Percentiles rank a stretch among this genome's conserved stretches.
Conservation (phyloP, 2,329 filamentous ascomycete species). For the Sphaerostilbella broomeana region DNA sequence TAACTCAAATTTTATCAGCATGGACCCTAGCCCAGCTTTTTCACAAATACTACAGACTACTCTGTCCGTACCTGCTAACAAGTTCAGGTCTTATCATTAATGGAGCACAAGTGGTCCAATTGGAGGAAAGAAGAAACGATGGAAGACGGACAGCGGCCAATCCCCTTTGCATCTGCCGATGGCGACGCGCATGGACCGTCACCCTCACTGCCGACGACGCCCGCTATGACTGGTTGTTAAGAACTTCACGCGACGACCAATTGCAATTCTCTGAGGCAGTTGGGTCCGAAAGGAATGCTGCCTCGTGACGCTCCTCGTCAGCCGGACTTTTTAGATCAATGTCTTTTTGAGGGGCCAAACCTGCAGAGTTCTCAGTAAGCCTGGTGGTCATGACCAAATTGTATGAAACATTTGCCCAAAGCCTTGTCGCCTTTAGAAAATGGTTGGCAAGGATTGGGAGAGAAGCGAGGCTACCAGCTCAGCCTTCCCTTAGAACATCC, state of each 20-base stretch:
- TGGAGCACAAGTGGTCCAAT: constrained; percentile 9
- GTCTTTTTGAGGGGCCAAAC: too few relatives aligned
- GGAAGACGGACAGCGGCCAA: constrained; percentile 6
- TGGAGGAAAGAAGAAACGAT: neutral
- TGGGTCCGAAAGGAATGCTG: constrained; percentile 7
- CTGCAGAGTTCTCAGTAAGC: too few relatives aligned
- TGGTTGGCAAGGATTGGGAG: neutral
- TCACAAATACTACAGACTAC: too few relatives aligned
- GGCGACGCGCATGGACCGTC: constrained; percentile 1
- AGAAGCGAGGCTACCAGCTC: neutral
- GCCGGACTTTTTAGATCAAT: too few relatives aligned
- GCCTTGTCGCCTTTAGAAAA: too few relatives aligned
- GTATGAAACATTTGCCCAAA: too few relatives aligned
- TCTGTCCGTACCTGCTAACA: too few relatives aligned
- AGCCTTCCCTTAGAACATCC: neutral
- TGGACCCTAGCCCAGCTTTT: too few relatives aligned
- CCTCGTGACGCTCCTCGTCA: constrained; percentile 6
- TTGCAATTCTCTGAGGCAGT: neutral
- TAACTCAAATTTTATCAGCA: too few relatives aligned
- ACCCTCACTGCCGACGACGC: constrained; percentile 7
- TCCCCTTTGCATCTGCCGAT: constrained; percentile 8
- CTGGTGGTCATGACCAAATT: too few relatives aligned
- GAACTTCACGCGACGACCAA: constrained; percentile 9
- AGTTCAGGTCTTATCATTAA: neutral
- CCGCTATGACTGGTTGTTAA: constrained; percentile 8